Conservation (phyloP, 139 green algal genomes). For the Pycnococcus provasolii region DNA sequence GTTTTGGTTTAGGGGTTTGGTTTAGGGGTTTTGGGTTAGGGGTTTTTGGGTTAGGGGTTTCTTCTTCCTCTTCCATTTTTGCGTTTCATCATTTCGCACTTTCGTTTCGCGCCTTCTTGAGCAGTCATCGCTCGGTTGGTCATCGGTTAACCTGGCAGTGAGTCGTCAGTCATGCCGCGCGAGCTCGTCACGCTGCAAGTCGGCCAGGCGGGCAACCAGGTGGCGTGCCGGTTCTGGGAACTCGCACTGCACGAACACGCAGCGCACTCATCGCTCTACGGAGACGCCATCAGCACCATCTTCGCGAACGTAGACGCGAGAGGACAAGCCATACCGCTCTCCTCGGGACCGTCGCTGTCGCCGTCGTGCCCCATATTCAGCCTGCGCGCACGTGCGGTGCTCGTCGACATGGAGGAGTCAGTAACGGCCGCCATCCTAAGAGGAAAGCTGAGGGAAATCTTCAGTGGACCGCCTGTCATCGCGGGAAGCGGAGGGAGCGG, state of each 20-base stretch:
- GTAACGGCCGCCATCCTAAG: conserved; percentile 67
- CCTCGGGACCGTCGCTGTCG: not conserved
- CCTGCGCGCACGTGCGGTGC: conserved; percentile 44
- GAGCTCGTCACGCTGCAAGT: conserved; percentile 34
- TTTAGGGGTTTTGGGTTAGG: too few relatives aligned
- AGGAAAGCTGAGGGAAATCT: conserved; percentile 48
- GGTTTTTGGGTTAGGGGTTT: too few relatives aligned
- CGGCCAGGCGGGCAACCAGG: conserved; percentile 33
- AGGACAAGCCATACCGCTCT: not conserved
- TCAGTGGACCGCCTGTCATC: conserved; percentile 56
- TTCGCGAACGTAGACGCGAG: conserved; percentile 64
- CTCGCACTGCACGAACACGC: conserved; percentile 54
- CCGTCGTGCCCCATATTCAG: conserved; percentile 11
- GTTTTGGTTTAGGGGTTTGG: too few relatives aligned
- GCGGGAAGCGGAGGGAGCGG: conserved; percentile 40
- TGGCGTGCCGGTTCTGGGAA: conserved; percentile 34
- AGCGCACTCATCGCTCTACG: conserved; percentile 50
- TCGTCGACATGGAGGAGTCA: conserved; percentile 78
- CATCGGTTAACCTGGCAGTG: too few relatives aligned
- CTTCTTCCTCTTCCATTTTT: too few relatives aligned
- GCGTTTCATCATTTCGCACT: too few relatives aligned
- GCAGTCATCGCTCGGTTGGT: too few relatives aligned
- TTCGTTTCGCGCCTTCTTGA: too few relatives aligned
- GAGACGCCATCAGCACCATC: conserved; percentile 69
- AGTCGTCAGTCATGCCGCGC: conserved; percentile 21